Evolutionary conservation across 352 stramenopile species (phyloP).

Genomic region (Elongisporangium anandrum): DNA sequence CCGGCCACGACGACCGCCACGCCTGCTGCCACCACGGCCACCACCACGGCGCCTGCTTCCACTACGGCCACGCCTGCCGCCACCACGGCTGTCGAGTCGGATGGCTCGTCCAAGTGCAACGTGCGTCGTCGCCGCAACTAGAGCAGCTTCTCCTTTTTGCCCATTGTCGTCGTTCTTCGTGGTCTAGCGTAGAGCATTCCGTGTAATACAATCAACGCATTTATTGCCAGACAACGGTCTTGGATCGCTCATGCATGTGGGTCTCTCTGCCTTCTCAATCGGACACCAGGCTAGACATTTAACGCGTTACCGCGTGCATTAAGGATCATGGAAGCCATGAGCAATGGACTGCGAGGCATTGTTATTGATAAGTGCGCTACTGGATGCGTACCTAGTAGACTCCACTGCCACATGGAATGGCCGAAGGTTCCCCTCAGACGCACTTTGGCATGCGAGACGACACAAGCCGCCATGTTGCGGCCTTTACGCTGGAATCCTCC

Average conservation of each 20-base stretch:
- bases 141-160: neutral
- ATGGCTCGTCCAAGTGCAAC: constrained; percentile 7
- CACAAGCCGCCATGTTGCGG: neutral
- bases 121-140: constrained; percentile 6
- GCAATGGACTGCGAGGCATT: neutral
- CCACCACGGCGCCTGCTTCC: constrained; percentile 1
- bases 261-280: no score
- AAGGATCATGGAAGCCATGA: neutral
- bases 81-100: constrained; percentile 3
- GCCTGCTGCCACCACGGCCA: neutral
- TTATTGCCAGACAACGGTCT: neutral
- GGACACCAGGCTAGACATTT: no score
- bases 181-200: neutral
- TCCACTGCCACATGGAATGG: neutral
- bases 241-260: no score
- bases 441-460: neutral
- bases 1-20: constrained; percentile 4
- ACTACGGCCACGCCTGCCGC: constrained; percentile 6
- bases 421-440: neutral
- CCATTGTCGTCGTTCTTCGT: neutral
- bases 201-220: neutral
- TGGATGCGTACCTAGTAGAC: neutral
- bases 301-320: neutral
- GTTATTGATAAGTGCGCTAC: neutral
- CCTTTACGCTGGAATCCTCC: neutral